Evolutionary conservation across 371 early-diverging fungal genomes (phyloP).

Genomic region (Syncephalastrum sp.): DNA sequence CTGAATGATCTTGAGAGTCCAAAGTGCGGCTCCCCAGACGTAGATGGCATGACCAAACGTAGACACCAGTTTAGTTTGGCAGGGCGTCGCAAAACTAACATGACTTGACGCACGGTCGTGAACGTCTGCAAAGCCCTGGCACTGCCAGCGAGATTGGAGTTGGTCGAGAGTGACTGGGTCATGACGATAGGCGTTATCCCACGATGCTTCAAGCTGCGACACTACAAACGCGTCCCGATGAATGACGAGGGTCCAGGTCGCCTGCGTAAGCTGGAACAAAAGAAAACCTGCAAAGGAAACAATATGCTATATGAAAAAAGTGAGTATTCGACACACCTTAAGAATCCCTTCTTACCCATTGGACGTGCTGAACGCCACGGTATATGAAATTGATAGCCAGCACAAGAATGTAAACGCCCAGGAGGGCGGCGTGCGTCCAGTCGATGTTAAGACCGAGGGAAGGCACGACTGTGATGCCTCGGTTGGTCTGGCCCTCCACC

Average conservation of each 20-base stretch:
- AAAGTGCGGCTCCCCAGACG: slow-evolving; percentile 16
- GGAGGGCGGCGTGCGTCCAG: slow-evolving; percentile 6
- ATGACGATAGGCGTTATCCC: slow-evolving; percentile 8
- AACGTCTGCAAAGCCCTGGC: slow-evolving; percentile 7
- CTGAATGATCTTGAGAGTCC: slow-evolving; percentile 18
- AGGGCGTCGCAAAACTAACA: neutral
- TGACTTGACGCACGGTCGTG: neutral
- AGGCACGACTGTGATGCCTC: slow-evolving; percentile 7
- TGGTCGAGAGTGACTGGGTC: slow-evolving; percentile 1
- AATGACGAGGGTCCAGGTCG: slow-evolving; percentile 6
- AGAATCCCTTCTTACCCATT: slow-evolving; percentile 16
- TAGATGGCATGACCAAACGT: slow-evolving; percentile 16
- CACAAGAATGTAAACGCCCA: slow-evolving; percentile 7
- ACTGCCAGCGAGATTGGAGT: slow-evolving; percentile 9
- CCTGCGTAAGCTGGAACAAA: slow-evolving; percentile 4
- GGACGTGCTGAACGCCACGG: slow-evolving; percentile 1
- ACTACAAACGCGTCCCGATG: slow-evolving; percentile 3
- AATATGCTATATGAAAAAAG: slow-evolving; percentile 10
- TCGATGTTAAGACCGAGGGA: slow-evolving; percentile 7
- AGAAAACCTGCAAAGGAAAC: slow-evolving; percentile 12
- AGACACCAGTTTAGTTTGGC: slow-evolving; percentile 5
- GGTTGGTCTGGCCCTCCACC: neutral
- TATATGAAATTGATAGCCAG: neutral
- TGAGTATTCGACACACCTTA: slow-evolving; percentile 6
- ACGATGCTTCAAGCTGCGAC: slow-evolving; percentile 10